phyloP scores from a whole-genome alignment of 331 rosid species.

The Arachis monticola region DNA sequence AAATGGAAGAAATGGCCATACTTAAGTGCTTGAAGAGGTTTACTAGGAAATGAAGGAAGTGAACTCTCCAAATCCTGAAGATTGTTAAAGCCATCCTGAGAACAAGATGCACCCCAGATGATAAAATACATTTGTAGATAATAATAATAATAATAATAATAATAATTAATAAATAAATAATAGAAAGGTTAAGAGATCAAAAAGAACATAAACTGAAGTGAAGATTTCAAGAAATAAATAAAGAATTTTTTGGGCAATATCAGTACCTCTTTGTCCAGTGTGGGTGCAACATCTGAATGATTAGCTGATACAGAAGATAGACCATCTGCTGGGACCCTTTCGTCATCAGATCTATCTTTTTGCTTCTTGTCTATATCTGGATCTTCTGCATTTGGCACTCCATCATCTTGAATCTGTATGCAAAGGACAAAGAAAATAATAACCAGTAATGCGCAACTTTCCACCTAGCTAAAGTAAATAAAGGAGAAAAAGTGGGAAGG shows the following conservation, averaged over 20 bases:
- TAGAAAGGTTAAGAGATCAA: constrained; percentile 22
- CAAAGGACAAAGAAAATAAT: constrained; percentile 34
- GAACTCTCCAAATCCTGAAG: constrained; percentile 83
- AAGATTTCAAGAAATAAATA: constrained; percentile 20
- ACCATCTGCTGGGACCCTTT: constrained; percentile 54
- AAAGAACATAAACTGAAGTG: constrained; percentile 23
- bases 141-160: not conserved
- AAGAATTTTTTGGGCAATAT: constrained; percentile 34
- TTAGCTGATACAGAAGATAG: constrained; percentile 49
- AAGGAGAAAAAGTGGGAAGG: constrained; percentile 35
- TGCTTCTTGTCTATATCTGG: constrained; percentile 52
- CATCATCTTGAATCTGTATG: constrained; percentile 88
- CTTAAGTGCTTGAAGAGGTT: constrained; percentile 98
- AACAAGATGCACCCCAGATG: constrained; percentile 38
- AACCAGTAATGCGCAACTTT: constrained; percentile 25
- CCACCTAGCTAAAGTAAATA: constrained; percentile 16
- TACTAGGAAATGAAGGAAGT: constrained; percentile 83
- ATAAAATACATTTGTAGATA: constrained; percentile 22
- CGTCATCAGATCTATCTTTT: constrained; percentile 48
- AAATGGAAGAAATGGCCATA: constrained; percentile 46
- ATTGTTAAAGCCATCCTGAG: constrained; percentile 76
- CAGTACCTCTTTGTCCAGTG: constrained; percentile 63
- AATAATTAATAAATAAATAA: not conserved
- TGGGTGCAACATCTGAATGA: constrained; percentile 56
- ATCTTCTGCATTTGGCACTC: constrained; percentile 54